phyloP scores from a whole-genome alignment of 805 yeast species.

The Yamadazyma olivae region DNA sequence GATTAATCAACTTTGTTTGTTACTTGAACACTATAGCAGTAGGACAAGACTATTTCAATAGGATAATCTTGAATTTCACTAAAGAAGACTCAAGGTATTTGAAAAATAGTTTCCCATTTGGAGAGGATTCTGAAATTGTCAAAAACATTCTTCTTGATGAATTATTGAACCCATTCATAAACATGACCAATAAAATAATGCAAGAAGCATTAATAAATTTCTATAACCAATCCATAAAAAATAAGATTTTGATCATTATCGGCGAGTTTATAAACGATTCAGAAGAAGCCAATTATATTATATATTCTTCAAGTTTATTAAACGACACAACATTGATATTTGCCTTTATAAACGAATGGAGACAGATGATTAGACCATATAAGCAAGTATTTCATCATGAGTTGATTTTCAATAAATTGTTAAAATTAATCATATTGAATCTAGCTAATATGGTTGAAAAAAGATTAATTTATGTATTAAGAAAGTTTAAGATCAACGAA shows the following conservation, averaged over 20 bases:
- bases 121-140: conserved; percentile 32
- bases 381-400: conserved; percentile 50
- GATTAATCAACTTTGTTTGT: conserved; percentile 58
- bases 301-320: conserved; percentile 24
- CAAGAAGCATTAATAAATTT: conserved; percentile 45
- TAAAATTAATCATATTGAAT: conserved; percentile 47
- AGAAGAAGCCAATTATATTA: conserved; percentile 26
- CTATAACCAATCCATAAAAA: conserved; percentile 47
- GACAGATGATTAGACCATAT: conserved; percentile 60
- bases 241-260: conserved; percentile 39
- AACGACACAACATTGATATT: conserved; percentile 34
- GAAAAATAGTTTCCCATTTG: conserved; percentile 30
- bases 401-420: conserved; percentile 49
- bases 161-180: conserved; percentile 28
- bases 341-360: conserved; percentile 66
- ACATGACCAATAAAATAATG: conserved; percentile 37
- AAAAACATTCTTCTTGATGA: conserved; percentile 27
- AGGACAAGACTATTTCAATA: conserved; percentile 55
- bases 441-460: conserved; percentile 60
- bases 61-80: conserved; percentile 45
- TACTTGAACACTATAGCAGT: conserved; percentile 71
- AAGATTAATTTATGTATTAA: conserved; percentile 62
- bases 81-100: conserved; percentile 19
- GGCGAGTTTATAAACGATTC: conserved; percentile 42
- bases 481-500: conserved; percentile 62